Evolutionary conservation across 305 asterid species (phyloP).

Genomic region (Solanum hybrid): DNA sequence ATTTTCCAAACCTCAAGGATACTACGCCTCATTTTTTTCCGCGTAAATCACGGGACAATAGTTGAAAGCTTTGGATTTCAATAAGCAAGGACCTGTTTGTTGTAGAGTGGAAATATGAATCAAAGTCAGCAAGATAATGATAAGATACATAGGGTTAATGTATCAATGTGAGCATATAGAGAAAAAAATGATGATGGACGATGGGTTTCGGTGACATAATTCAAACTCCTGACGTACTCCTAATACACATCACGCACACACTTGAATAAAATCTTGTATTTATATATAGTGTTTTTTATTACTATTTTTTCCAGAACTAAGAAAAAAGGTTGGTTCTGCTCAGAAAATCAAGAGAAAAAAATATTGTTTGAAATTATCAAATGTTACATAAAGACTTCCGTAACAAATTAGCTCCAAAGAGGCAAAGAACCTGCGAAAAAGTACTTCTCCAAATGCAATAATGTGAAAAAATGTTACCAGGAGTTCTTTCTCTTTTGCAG

Average conservation of each 20-base stretch:
- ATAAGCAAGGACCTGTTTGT: background rate
- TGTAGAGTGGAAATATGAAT: background rate
- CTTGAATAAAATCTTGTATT: too few relatives aligned
- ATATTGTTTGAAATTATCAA: background rate
- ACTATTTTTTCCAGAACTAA: background rate
- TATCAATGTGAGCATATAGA: background rate
- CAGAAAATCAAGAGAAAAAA: background rate
- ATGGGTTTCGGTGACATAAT: background rate
- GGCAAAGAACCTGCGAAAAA: background rate
- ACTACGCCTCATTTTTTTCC: constrained; percentile 6
- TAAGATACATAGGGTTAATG: background rate
- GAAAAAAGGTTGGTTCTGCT: background rate
- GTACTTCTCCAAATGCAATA: background rate
- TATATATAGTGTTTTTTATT: too few relatives aligned
- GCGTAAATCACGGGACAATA: background rate
- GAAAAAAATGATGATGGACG: background rate
- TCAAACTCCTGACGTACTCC: background rate
- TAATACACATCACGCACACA: background rate
- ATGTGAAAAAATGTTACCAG: background rate
- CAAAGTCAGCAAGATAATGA: background rate
- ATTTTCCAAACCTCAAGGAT: constrained; percentile 55
- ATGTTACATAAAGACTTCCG: background rate
- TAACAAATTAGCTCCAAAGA: background rate
- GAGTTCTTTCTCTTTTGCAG: background rate
- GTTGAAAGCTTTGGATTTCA: background rate